Evolutionary conservation across 371 early-diverging fungal species (phyloP).

Genomic region (Mortierella sp.): DNA sequence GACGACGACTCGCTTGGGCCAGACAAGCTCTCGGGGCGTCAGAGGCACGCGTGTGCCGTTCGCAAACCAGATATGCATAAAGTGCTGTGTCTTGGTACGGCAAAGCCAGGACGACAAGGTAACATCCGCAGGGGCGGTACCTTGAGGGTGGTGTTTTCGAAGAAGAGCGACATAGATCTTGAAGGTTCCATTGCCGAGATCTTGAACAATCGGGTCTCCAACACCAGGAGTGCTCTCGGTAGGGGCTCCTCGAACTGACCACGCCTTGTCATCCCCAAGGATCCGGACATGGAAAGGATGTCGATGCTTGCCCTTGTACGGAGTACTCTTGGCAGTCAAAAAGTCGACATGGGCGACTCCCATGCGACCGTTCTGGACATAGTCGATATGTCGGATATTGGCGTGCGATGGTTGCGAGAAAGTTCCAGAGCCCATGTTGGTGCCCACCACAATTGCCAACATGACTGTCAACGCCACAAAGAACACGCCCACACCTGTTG

Average conservation of each 20-base stretch:
- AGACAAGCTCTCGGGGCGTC: conserved; percentile 28
- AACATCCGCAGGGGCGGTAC: background rate
- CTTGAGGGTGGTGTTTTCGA: background rate
- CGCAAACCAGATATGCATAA: conserved; percentile 42
- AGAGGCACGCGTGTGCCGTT: conserved; percentile 37
- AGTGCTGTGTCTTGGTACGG: background rate
- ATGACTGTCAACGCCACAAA: background rate
- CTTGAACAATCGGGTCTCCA: conserved; percentile 9
- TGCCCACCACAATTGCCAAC: background rate
- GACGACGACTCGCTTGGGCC: conserved; percentile 1
- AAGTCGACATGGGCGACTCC: conserved; percentile 16
- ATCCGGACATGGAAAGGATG: conserved; percentile 16
- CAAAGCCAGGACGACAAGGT: conserved; percentile 12
- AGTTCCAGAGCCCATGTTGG: background rate
- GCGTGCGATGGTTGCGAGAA: conserved; percentile 24
- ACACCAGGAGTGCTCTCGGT: background rate
- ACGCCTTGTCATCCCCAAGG: background rate
- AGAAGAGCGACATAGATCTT: conserved; percentile 5
- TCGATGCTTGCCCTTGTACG: background rate
- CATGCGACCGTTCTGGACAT: conserved; percentile 8
- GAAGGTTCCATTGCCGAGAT: conserved; percentile 29
- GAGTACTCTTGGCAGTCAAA: conserved; percentile 4
- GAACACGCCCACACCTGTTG: background rate
- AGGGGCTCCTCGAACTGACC: background rate
- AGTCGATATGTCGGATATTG: conserved; percentile 5